Evolutionary conservation across 805 yeast genomes (phyloP), one percentile per base, ranked within the genome.

Genomic region (Deakozyma indianensis): DNA sequence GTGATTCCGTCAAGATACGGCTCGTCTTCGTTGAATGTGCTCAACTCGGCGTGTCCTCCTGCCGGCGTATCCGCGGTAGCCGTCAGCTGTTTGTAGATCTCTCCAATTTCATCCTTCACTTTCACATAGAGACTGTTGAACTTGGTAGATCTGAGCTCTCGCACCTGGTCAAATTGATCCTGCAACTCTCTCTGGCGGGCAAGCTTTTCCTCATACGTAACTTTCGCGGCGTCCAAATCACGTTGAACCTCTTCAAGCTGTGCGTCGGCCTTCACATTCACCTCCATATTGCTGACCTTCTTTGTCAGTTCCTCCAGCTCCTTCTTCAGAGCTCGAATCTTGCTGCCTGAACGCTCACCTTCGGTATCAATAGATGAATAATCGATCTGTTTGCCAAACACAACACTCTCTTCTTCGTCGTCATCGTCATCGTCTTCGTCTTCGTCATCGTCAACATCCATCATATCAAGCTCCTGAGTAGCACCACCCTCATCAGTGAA

Each of bases 21-120:
- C 53, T 84, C 95, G 49, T 85, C 95, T 49, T 81, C 92, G 54
- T 86, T 88, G 53, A 86, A 95, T 29, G 87, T 63, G 0, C 90
- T 80, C 47, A 92, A 67, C 50, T 84, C 81, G 0, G 97, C 97
- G n/a, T 92, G 79, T 1, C 97, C 97, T 40, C 96, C 96, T 23
- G 82, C 68, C 1, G 94, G 80, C 25, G 84, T 75, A 0, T 79
- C 73, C 3, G 71, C 63, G 0, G 83, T 74, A 51, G 75, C 79
- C 0, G 96, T 92, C 43, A 92, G 68, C 55, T 88, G 96, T 56
- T 87, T 81, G 62, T 90, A 92, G 7, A 86, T 78, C 0, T 67
- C 63, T 58, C 84, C 94, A 51, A 92, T 81, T 46, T 74, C 71
- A 1, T 67, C 69, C 3, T 90, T 75, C 25, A 90, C 80, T 55